phyloP scores from a whole-genome alignment of 495 filamentous ascomycete species.

The Penicillium roqueforti region DNA sequence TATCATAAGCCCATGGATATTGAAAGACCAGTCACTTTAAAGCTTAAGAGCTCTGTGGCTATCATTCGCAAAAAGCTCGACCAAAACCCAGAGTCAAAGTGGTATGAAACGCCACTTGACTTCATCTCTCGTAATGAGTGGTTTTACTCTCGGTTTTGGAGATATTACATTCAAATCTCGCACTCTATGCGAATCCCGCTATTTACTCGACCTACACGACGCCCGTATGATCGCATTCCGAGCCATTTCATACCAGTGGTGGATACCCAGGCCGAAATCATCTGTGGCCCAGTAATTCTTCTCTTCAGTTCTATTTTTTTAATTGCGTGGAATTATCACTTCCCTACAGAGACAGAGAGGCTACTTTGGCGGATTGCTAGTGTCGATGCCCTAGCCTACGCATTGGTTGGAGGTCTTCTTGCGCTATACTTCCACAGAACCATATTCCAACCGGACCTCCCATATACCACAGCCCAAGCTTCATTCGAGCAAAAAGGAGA shows the following conservation, averaged over 20 bases:
- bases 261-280: slow-evolving; percentile 8
- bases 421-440: too few relatives aligned
- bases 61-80: not conserved
- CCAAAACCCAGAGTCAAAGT: not conserved
- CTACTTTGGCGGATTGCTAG: slow-evolving; percentile 24
- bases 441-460: not conserved
- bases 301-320: slow-evolving; percentile 25
- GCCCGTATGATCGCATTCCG: slow-evolving; percentile 21
- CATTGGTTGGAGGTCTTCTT: too few relatives aligned
- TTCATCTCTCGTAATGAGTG: slow-evolving; percentile 23
- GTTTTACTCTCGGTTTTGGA: slow-evolving; percentile 17
- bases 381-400: too few relatives aligned
- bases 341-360: slow-evolving; percentile 20
- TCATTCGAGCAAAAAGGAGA: not conserved
- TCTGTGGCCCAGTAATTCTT: slow-evolving; percentile 12
- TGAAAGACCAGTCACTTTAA: slow-evolving; percentile 17
- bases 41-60: not conserved
- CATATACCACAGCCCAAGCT: not conserved
- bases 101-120: slow-evolving; percentile 22
- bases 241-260: not conserved
- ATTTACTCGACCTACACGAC: slow-evolving; percentile 7
- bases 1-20: slow-evolving; percentile 39
- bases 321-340: slow-evolving; percentile 27
- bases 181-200: slow-evolving; percentile 16
- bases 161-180: slow-evolving; percentile 18